Percentiles rank a stretch among this genome's conserved stretches.
phyloP scores from a whole-genome alignment of 2,329 filamentous ascomycete species.

The Aspergillus caelatus region DNA sequence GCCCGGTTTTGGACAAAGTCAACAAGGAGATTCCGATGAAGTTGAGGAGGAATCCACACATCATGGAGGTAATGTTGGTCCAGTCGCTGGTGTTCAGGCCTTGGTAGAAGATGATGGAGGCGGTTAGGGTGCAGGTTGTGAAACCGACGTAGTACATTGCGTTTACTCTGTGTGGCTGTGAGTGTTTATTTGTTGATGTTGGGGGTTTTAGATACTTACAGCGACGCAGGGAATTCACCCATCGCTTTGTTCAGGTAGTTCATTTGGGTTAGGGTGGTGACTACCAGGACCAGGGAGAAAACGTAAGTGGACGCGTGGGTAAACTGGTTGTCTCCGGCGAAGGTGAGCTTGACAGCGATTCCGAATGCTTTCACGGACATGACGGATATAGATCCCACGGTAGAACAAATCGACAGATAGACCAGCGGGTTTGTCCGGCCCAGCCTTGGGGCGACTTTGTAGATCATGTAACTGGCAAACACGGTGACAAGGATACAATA shows the following conservation, averaged over 20 bases:
- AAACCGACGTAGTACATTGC: slow-evolving; percentile 98
- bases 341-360: slow-evolving; percentile 93
- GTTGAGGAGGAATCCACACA: slow-evolving; percentile 91
- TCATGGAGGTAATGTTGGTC: slow-evolving; percentile 87
- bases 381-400: slow-evolving; percentile 93
- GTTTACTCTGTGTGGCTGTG: slow-evolving; percentile 68
- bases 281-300: slow-evolving; percentile 87
- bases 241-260: slow-evolving; percentile 99
- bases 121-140: slow-evolving; percentile 89
- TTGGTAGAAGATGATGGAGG: slow-evolving; percentile 92
- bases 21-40: slow-evolving; percentile 95
- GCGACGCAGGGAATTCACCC: slow-evolving; percentile 94
- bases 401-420: slow-evolving; percentile 97
- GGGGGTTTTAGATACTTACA: slow-evolving; percentile 62
- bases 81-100: slow-evolving; percentile 94
- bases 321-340: slow-evolving; percentile 94
- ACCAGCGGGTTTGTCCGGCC: slow-evolving; percentile 95
- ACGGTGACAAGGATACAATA: slow-evolving; percentile 79
- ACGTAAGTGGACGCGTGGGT: slow-evolving; percentile 94
- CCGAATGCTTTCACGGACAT: slow-evolving; percentile 99
- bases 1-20: slow-evolving; percentile 69
- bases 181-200: not conserved
- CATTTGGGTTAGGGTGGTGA: slow-evolving; percentile 98
- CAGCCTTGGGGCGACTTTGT: slow-evolving; percentile 83
- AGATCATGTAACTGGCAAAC: slow-evolving; percentile 94